Base-by-base conservation (phyloP, 164 flowering plant species). In the Akebia trifoliata region DNA sequence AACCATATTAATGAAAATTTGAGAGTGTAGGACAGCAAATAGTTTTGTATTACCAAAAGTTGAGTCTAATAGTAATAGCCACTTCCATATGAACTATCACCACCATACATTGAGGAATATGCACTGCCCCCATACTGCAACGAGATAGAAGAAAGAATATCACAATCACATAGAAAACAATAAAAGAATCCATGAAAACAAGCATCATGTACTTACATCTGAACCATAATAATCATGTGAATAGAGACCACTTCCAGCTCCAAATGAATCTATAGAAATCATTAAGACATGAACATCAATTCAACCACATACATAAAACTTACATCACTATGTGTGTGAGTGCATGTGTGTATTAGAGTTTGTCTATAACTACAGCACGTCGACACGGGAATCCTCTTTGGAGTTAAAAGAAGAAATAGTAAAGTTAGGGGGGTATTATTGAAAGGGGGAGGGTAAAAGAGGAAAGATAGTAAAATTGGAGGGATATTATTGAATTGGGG, bases 161-260 rank as follows among this genome's bases (percentile, higher is more conserved):
- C n/a, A 49, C 24, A n/a, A 54, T 4, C 8, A 29, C 24, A 42
- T 14, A 49, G 6, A 9, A 39, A 34, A n/a, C 10, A 26, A 40
- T 21, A 44, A 8, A 40, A 20, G 49, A 12, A 30, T 3, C n/a
- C 30, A 10, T 26, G 25, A 14, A 6, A 25, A 36, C 29, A 36
- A 32, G 18, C 22, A 42, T 8, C 12, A 37, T 50, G 28, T 50
- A 59, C 84, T 78, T 64, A 83, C 89, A 56, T 76, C 75, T 57
- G 86, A 49, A 61, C 73, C 75, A 73, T 79, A 73, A 71, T 78
- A 74, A 65, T 78, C 76, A 52, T 57, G 80, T 11, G 77, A 34
- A 51, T 76, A 71, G 3, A 61, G 42, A 40, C 70, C 64, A 51
- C 61, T 48, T 3, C 69, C 60, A 56, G 72, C 57, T 54, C 69